Evolutionary conservation across 1,284 basidiomycete genomes (phyloP), one percentile per base, ranked within the genome.

Genomic region (Agaricales sp.): DNA sequence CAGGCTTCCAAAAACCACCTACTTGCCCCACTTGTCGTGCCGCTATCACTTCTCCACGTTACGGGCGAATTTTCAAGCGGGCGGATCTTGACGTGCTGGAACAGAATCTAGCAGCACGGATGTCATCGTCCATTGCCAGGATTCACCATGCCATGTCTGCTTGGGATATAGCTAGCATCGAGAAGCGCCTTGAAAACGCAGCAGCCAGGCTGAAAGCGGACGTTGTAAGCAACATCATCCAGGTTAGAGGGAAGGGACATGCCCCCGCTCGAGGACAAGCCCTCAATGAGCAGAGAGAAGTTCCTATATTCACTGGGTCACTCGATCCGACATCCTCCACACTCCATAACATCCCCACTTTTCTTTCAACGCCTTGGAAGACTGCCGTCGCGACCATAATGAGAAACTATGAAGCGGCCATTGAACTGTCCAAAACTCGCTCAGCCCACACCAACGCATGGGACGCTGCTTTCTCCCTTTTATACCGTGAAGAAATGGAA

Each of bases 51-150:
- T 65, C 72, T 3, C 71, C 70, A 2, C 73, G 80, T 3, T 84
- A 84, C 55, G 75, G 79, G 2, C 73, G 82, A 1, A 63, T 77
- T 21, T 73, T 69, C 59, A 86, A 85, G 58, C 69, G 77, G 4
- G 78, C 80, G 0, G 67, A 75, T 49, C 63, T 87, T 24, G 79
- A 83, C 52, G 75, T 85, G 20, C 59, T 82, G 30, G 82, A 85
- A 56, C 69, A 71, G 47, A 82, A 83, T 50, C 69, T 82, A 14
- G 74, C 78, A 0, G 67, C 67, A 21, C 63, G 65, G 23, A 77
- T 80, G 75, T 71, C 74, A 0, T 58, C 56, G 12, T 63, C 65
- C 6, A 65, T 82, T 2, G 55, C 53, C 16, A 8, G 20, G 41
- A 35, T 35, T n/a, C 8, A 19, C 41, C 8, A 43, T 8, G 18